Conservation (phyloP, 2,329 filamentous ascomycete genomes). For the Colletotrichum sansevieriae region DNA sequence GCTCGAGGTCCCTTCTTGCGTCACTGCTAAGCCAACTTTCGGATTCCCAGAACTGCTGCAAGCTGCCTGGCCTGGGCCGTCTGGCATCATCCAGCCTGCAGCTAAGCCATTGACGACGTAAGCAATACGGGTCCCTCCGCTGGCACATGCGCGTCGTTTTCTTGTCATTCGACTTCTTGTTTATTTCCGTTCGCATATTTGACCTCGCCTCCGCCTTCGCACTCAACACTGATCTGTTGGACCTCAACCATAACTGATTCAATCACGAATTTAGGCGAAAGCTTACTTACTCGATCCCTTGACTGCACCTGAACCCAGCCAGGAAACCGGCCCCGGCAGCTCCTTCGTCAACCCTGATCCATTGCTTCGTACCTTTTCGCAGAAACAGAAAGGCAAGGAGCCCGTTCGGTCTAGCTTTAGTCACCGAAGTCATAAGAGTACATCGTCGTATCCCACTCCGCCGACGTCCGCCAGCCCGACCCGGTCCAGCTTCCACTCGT, state of each 20-base stretch:
- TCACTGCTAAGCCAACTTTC: slow-evolving; percentile 36
- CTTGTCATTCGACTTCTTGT: slow-evolving; percentile 13
- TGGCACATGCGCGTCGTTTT: slow-evolving; percentile 30
- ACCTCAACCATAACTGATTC: not conserved
- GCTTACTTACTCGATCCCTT: slow-evolving; percentile 79
- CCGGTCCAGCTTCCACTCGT: slow-evolving; percentile 59
- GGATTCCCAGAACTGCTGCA: slow-evolving; percentile 39
- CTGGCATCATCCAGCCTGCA: slow-evolving; percentile 33
- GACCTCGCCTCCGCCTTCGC: not conserved
- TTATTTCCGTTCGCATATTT: not conserved
- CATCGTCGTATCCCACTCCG: slow-evolving; percentile 57
- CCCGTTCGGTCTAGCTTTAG: slow-evolving; percentile 9
- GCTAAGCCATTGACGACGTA: slow-evolving; percentile 43
- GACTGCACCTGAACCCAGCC: slow-evolving; percentile 74
- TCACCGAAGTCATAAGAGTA: slow-evolving; percentile 32
- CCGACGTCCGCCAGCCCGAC: slow-evolving; percentile 68
- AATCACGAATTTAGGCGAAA: slow-evolving; percentile 63
- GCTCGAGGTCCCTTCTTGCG: slow-evolving; percentile 37
- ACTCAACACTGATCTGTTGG: too few relatives aligned
- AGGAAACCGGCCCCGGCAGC: slow-evolving; percentile 74
- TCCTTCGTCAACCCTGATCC: slow-evolving; percentile 61
- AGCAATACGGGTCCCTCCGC: slow-evolving; percentile 41
- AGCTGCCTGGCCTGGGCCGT: slow-evolving; percentile 20
- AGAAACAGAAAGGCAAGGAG: slow-evolving; percentile 44
- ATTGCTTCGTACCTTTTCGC: slow-evolving; percentile 43